These are phyloP conservation scores for Schizonepeta tenuifolia DNA, from an alignment of 257 asterid genomes.

Conservation along the genomic window DNA sequence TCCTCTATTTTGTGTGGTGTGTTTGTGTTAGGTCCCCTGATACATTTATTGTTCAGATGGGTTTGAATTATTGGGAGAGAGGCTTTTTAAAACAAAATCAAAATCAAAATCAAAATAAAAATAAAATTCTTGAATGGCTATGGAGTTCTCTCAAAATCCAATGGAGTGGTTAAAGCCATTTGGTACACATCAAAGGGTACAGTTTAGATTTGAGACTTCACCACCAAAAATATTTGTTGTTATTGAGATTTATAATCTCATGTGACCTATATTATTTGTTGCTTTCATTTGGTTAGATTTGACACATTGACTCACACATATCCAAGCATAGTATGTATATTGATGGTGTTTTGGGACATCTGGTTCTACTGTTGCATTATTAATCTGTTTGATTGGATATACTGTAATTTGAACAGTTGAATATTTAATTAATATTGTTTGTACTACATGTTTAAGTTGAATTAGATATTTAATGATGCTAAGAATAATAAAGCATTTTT, in stretches of 20 bases:
- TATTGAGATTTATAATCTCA: background rate
- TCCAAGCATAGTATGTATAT: background rate
- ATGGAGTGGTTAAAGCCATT: slow-evolving; percentile 1
- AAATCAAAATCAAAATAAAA: no score
- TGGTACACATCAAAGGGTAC: slow-evolving; percentile 18
- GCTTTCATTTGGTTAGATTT: slow-evolving; percentile 25
- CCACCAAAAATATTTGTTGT: slow-evolving; percentile 20
- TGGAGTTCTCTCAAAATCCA: slow-evolving; percentile 14
- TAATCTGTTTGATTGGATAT: background rate
- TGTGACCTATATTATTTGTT: slow-evolving; percentile 20
- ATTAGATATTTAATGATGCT: no score
- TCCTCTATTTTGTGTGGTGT: slow-evolving; percentile 43
- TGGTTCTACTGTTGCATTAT: slow-evolving; percentile 15
- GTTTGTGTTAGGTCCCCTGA: slow-evolving; percentile 55
- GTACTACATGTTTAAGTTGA: no score
- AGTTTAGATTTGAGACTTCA: slow-evolving; percentile 30
- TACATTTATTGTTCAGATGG: slow-evolving; percentile 56
- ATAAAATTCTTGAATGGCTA: background rate
- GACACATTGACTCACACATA: slow-evolving; percentile 24
- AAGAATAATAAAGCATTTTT: no score
- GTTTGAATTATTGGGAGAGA: slow-evolving; percentile 45
- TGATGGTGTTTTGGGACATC: slow-evolving; percentile 4
- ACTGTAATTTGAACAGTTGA: background rate
- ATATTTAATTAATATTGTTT: background rate
- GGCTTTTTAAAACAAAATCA: background rate